Evolutionary conservation across 2,329 filamentous ascomycete genomes (phyloP).

Genomic region (Chrysoporthe deuterocubensis): DNA sequence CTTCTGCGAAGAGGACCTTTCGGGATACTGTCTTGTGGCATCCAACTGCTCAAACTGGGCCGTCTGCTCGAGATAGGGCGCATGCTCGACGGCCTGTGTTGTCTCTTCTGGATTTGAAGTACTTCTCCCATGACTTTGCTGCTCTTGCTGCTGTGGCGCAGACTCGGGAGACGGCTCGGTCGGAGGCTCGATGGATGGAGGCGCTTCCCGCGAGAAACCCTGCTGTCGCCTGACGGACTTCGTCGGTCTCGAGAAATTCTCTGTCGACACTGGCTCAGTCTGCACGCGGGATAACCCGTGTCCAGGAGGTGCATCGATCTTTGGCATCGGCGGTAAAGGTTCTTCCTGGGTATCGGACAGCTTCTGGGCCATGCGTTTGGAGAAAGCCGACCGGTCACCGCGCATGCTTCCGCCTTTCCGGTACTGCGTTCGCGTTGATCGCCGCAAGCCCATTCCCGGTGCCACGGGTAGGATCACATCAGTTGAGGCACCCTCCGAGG

Average conservation of each 20-base stretch:
- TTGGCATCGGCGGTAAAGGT: conserved; percentile 45
- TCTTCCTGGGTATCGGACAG: conserved; percentile 63
- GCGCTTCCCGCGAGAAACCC: conserved; percentile 52
- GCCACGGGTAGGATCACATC: conserved; percentile 85
- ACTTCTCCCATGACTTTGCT: conserved; percentile 39
- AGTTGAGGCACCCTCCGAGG: conserved; percentile 48
- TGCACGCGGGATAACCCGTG: conserved; percentile 65
- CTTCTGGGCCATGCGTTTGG: conserved; percentile 69
- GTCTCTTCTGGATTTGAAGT: conserved; percentile 44
- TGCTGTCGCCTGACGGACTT: conserved; percentile 52
- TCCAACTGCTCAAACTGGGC: conserved; percentile 45
- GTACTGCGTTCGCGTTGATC: conserved; percentile 92
- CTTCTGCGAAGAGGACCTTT: conserved; percentile 60
- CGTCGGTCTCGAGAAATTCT: conserved; percentile 67
- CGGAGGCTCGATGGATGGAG: conserved; percentile 29
- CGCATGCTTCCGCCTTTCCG: conserved; percentile 82
- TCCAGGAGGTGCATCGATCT: conserved; percentile 51
- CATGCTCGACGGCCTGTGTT: conserved; percentile 69
- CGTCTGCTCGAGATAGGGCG: conserved; percentile 63
- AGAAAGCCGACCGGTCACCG: conserved; percentile 74
- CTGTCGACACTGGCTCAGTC: conserved; percentile 67
- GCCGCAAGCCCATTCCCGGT: conserved; percentile 77
- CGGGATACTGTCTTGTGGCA: conserved; percentile 48
- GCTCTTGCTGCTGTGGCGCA: conserved; percentile 11
- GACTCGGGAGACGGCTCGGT: conserved; percentile 14